A percentile compares a stretch with the other conserved stretches of the same genome.
Conservation (phyloP, 768 basidiomycete species). For the Mycena vulgaris region DNA sequence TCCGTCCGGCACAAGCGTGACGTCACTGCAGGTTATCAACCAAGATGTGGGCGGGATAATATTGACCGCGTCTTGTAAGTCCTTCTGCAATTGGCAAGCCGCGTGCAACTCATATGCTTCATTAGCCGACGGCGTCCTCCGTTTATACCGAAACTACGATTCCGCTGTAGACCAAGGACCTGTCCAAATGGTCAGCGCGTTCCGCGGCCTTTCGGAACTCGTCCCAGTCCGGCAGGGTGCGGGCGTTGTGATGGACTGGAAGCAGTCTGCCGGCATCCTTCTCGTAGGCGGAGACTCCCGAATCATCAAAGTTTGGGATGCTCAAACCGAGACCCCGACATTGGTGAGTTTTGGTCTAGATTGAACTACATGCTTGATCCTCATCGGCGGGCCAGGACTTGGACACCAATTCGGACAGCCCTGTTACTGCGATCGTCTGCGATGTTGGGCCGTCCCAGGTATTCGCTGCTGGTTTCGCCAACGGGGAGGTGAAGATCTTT, state of each 20-base stretch:
- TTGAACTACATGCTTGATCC: background rate
- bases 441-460: conserved; percentile 83
- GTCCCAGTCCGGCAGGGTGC: conserved; percentile 81
- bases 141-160: conserved; percentile 95
- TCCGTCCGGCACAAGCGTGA: conserved; percentile 84
- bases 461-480: conserved; percentile 93
- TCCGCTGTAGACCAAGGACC: conserved; percentile 77
- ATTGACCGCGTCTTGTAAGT: conserved; percentile 86
- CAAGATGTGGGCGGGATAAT: conserved; percentile 95
- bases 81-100: background rate
- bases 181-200: conserved; percentile 94
- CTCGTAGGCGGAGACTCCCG: conserved; percentile 94
- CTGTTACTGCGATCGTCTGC: conserved; percentile 87
- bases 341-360: conserved; percentile 66
- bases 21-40: conserved; percentile 93
- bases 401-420: conserved; percentile 91
- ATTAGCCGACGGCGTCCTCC: conserved; percentile 91
- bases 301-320: conserved; percentile 95
- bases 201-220: conserved; percentile 88
- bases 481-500: conserved; percentile 91
- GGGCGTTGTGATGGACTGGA: conserved; percentile 95
- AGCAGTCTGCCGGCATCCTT: conserved; percentile 86
- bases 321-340: conserved; percentile 86
- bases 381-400: conserved; percentile 72
- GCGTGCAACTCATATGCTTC: background rate